Conservation (phyloP, 140 eudicot species). For the Cichorium intybus region DNA sequence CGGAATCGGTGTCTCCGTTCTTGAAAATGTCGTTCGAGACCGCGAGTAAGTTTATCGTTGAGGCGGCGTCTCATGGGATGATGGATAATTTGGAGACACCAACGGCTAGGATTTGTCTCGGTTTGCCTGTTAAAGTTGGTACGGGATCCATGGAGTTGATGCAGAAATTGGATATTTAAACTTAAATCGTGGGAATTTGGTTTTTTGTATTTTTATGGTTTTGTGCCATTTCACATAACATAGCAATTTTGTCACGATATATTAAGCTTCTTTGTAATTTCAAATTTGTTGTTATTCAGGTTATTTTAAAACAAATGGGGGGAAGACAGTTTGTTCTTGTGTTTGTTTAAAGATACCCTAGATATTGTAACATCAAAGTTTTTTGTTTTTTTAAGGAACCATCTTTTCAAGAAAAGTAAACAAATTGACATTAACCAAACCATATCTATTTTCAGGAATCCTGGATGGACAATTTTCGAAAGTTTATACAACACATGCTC, state of each 20-base stretch:
- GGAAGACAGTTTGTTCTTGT: too few species aligned
- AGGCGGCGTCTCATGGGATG: conserved; percentile 64
- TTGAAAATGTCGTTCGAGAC: conserved; percentile 90
- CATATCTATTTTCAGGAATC: too few species aligned
- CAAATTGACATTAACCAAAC: too few species aligned
- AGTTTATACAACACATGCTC: too few species aligned
- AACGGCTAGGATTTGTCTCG: conserved; percentile 79
- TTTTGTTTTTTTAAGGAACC: too few species aligned
- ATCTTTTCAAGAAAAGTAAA: too few species aligned
- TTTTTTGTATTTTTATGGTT: background rate
- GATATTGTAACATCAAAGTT: too few species aligned
- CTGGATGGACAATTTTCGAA: background rate
- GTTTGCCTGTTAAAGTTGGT: conserved; percentile 87
- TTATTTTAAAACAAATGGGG: too few species aligned
- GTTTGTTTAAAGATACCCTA: too few species aligned
- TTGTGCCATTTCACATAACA: conserved; percentile 2
- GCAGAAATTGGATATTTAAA: conserved; percentile 61
- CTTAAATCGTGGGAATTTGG: too few species aligned
- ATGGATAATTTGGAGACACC: conserved; percentile 82
- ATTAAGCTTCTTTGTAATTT: background rate
- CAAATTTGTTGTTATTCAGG: background rate
- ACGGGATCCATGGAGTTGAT: conserved; percentile 82
- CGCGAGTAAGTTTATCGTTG: conserved; percentile 78
- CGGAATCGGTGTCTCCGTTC: conserved; percentile 81
- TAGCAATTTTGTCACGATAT: background rate